phyloP scores from a whole-genome alignment of 2,329 filamentous ascomycete species.

The Arthroderma sp. region DNA sequence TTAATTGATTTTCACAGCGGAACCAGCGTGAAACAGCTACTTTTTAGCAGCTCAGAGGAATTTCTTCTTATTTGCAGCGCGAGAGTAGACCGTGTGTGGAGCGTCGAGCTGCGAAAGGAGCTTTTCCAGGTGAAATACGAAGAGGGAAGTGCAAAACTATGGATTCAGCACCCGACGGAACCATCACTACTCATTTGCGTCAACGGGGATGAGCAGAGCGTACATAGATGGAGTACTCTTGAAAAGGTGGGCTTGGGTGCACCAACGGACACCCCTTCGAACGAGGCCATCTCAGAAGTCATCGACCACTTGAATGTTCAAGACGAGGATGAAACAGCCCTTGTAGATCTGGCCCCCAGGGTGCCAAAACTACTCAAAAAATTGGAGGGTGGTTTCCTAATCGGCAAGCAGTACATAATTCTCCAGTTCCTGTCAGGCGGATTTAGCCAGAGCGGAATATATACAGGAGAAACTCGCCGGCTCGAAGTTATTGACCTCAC shows the following conservation, averaged over 20 bases:
- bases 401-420: background rate
- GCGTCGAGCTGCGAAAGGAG: conserved; percentile 2
- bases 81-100: conserved; percentile 3
- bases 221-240: conserved; percentile 2
- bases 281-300: background rate
- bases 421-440: background rate
- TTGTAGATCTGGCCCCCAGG: background rate
- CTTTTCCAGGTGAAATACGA: conserved; percentile 1
- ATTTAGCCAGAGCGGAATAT: background rate
- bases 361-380: no score
- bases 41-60: conserved; percentile 5
- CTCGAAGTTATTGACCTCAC: conserved; percentile 1
- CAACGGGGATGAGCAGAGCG: background rate
- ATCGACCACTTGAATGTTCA: background rate
- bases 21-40: conserved; percentile 2
- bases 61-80: conserved; percentile 3
- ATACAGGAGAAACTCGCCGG: background rate
- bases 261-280: background rate
- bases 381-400: background rate
- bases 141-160: background rate
- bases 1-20: conserved; percentile 4
- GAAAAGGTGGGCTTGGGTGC: background rate
- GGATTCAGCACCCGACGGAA: conserved; percentile 6
- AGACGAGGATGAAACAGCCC: background rate
- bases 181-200: conserved; percentile 4